Evolutionary conservation across 208 protist species (phyloP), one percentile per base, ranked within the genome.

Genomic region (Trypanosoma mega): DNA sequence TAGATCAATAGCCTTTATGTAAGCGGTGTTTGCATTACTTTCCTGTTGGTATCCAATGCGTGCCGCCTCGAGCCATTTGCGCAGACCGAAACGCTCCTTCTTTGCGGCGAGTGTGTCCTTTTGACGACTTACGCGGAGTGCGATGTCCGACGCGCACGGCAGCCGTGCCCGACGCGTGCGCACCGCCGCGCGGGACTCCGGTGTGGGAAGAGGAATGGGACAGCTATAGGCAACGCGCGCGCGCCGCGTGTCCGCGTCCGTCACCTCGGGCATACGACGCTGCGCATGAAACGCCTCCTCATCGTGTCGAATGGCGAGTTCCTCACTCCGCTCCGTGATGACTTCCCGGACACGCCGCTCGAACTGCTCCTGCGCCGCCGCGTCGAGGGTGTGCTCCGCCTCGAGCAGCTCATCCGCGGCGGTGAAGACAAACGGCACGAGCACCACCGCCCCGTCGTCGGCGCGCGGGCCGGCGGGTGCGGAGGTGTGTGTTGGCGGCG

Each of bases 341-440:
- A 63, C 67, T 12, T 67, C 67, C 11, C 82, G 66, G 33, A 95
- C 68, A 6, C 79, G 82, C 61, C 74, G 65, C 67, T 87, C 78
- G 44, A 86, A 91, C 2, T 53, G 47, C 54, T 84, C 55, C 68
- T 80, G 71, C 20, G 89, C 89, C 7, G 80, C 82, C 6, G 74
- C 72, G 53, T 95, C 89, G 6, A 95, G 68, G 18, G 73, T 71
- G 34, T 76, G 72, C 67, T 92, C 83, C 29, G 85, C 89, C 74
- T 92, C 85, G 34, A 87, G 63, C 21, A 92, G 56, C 67, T 88
- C 85, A 56, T 95, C 89, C 2, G 81, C 81, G 1, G 70, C 68
- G 14, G 76, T 81, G 53, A 90, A 95, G 41, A 90, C 72, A 69
- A 86, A 90, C 0, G 89, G 89, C 16, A 95, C 73, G 3, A 83